These are phyloP conservation scores for Madurella mycetomatis DNA, from an alignment of 2,329 filamentous ascomycete species.

Conservation along the genomic window DNA sequence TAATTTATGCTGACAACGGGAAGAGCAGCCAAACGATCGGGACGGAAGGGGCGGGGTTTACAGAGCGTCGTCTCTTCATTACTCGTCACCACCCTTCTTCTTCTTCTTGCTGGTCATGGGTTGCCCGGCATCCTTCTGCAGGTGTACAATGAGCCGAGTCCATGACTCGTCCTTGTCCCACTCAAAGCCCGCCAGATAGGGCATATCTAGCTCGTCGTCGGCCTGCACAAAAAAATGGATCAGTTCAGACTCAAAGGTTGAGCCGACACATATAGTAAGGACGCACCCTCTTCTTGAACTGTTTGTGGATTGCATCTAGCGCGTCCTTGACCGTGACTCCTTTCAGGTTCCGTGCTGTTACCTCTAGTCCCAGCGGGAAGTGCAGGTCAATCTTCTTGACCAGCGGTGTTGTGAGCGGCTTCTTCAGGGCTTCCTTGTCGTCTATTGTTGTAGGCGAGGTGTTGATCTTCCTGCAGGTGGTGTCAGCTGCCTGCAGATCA, in stretches of 20 bases:
- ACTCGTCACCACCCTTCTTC: conserved; percentile 36
- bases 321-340: conserved; percentile 98
- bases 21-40: conserved; percentile 9
- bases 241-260: neutral
- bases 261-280: neutral
- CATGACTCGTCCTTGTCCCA: conserved; percentile 93
- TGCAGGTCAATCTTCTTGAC: conserved; percentile 93
- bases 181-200: conserved; percentile 90
- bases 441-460: conserved; percentile 73
- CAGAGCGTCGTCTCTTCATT: conserved; percentile 13
- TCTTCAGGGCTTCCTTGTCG: conserved; percentile 78
- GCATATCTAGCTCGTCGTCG: conserved; percentile 84
- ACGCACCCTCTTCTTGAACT: conserved; percentile 90
- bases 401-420: conserved; percentile 71
- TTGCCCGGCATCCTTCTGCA: conserved; percentile 59
- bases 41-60: conserved; percentile 3
- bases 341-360: conserved; percentile 85
- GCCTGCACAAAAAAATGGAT: conserved; percentile 47
- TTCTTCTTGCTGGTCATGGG: conserved; percentile 57
- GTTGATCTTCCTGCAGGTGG: conserved; percentile 77
- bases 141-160: conserved; percentile 81
- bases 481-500: conserved; percentile 7
- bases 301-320: conserved; percentile 90
- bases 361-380: conserved; percentile 82
- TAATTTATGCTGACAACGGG: conserved; percentile 2